A percentile compares a stretch with the other conserved stretches of the same genome.
Conservation (phyloP, 1,284 basidiomycete genomes). For the Cerioporus squamosus region DNA sequence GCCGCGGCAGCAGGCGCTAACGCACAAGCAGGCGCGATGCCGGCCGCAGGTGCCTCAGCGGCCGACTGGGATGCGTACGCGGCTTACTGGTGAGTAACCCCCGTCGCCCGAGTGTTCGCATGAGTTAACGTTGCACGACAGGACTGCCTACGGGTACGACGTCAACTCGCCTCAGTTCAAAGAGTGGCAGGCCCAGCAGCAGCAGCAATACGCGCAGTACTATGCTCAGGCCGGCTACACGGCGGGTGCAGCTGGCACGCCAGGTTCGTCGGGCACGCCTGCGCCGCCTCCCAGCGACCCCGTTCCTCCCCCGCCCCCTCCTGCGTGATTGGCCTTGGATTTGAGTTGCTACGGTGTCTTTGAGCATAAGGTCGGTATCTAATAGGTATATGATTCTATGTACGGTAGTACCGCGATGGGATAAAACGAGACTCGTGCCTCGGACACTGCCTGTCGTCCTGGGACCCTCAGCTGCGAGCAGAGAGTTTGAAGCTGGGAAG, state of each 20-base stretch:
- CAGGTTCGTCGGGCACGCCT: slow-evolving; percentile 24
- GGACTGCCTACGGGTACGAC: slow-evolving; percentile 90
- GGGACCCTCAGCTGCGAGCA: too few species aligned
- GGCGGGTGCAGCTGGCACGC: slow-evolving; percentile 20
- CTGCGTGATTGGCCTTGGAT: slow-evolving; percentile 26
- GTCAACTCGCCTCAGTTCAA: slow-evolving; percentile 83
- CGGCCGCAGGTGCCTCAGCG: slow-evolving; percentile 51
- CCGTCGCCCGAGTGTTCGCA: background rate
- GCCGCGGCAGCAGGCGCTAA: slow-evolving; percentile 14
- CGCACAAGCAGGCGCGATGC: slow-evolving; percentile 43
- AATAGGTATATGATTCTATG: slow-evolving; percentile 25
- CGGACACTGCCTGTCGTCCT: too few species aligned
- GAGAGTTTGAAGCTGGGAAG: too few species aligned
- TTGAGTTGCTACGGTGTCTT: background rate
- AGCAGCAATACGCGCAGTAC: slow-evolving; percentile 75
- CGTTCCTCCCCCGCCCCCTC: slow-evolving; percentile 41
- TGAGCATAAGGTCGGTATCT: slow-evolving; percentile 27
- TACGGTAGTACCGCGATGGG: slow-evolving; percentile 23
- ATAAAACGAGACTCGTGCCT: background rate
- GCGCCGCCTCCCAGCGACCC: slow-evolving; percentile 44
- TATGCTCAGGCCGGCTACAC: slow-evolving; percentile 52
- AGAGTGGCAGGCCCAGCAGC: slow-evolving; percentile 73
- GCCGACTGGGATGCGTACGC: slow-evolving; percentile 66
- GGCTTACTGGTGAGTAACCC: slow-evolving; percentile 64
- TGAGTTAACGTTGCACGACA: slow-evolving; percentile 32